Conservation (phyloP, 345 rosid genomes). For the Arabidopsis suecica region DNA sequence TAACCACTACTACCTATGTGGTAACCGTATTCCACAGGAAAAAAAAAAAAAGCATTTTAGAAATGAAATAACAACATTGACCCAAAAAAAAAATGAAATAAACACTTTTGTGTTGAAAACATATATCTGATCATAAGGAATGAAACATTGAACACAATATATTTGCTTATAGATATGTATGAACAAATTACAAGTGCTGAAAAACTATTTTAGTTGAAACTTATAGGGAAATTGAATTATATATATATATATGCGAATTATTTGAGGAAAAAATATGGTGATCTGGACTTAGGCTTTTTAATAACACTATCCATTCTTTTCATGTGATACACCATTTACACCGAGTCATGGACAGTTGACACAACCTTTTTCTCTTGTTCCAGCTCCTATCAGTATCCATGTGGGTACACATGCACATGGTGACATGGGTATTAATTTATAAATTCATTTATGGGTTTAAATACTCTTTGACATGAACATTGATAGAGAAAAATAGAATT, state of each 20-base stretch:
- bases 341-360: not conserved
- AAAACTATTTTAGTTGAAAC: not conserved
- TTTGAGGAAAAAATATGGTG: not conserved
- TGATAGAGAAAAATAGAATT: not conserved
- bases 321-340: not conserved
- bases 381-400: not conserved
- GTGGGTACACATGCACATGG: not conserved
- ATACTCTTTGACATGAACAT: not conserved
- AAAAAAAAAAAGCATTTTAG: not conserved
- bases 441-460: not conserved
- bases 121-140: too few species aligned
- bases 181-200: not conserved
- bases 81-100: too few species aligned
- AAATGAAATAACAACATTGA: not conserved
- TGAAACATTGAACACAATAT: too few species aligned
- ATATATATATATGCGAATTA: not conserved
- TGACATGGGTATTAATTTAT: not conserved
- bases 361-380: not conserved
- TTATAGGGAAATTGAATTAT: not conserved
- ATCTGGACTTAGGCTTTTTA: not conserved
- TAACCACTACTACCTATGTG: conserved; percentile 23
- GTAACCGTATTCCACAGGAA: not conserved
- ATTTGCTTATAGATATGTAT: too few species aligned
- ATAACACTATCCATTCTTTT: not conserved
- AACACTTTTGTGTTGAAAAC: too few species aligned